Conservation (phyloP, 768 basidiomycete species). For the Boletus rex-veris region DNA sequence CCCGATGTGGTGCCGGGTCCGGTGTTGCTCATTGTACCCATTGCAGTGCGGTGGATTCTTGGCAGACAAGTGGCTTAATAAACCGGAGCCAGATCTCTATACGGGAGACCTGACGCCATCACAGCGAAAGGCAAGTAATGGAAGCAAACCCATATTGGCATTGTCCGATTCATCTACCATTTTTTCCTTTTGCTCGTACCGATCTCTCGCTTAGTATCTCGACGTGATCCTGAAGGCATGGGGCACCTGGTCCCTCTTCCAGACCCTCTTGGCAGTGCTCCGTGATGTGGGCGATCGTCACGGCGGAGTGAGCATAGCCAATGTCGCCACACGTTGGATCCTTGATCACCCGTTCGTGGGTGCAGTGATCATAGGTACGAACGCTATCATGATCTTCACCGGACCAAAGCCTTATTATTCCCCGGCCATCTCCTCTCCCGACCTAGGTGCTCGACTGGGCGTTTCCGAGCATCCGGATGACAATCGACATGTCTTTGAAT, state of each 20-base stretch:
- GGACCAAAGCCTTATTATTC: background rate
- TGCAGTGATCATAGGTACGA: slow-evolving; percentile 70
- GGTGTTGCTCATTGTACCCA: slow-evolving; percentile 1
- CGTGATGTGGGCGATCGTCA: slow-evolving; percentile 66
- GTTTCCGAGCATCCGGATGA: slow-evolving; percentile 71
- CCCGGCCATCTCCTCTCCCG: background rate
- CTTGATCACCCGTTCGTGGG: slow-evolving; percentile 75
- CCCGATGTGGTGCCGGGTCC: background rate
- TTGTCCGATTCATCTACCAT: background rate
- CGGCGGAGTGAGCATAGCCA: slow-evolving; percentile 64
- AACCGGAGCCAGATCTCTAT: slow-evolving; percentile 70
- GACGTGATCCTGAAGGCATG: slow-evolving; percentile 79
- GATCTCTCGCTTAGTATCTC: slow-evolving; percentile 55
- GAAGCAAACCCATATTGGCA: background rate
- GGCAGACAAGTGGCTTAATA: slow-evolving; percentile 68
- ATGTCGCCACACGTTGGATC: slow-evolving; percentile 80
- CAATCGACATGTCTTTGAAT: slow-evolving; percentile 60
- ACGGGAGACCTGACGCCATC: slow-evolving; percentile 69
- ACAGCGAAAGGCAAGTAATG: slow-evolving; percentile 63
- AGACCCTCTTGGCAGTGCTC: slow-evolving; percentile 55
- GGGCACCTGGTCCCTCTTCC: slow-evolving; percentile 78
- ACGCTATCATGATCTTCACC: slow-evolving; percentile 1
- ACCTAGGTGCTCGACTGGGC: slow-evolving; percentile 65
- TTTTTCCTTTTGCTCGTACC: background rate
- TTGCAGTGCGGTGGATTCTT: slow-evolving; percentile 80